These are phyloP conservation scores for Nitzschia palea DNA, from an alignment of 108 stramenopile genomes.

Conservation along the genomic window DNA sequence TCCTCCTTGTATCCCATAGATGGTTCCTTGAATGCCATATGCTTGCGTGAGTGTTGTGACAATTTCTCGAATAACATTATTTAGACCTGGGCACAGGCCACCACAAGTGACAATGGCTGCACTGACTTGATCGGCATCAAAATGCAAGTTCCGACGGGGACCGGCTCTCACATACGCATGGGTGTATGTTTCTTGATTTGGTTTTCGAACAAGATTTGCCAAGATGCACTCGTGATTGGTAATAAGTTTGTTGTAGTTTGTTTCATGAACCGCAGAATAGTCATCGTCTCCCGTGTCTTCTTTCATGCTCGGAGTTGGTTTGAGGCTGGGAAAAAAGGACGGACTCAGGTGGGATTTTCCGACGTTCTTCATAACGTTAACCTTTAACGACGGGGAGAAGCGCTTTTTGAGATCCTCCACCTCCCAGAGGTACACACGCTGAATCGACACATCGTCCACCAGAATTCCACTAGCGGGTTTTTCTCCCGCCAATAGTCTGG, in stretches of 20 bases:
- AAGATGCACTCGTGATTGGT: conserved; percentile 84
- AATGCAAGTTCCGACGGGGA: conserved; percentile 83
- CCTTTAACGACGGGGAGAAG: conserved; percentile 32
- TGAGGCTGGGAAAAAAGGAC: conserved; percentile 31
- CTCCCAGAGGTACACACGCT: conserved; percentile 77
- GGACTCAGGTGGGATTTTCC: conserved; percentile 13
- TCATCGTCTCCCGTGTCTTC: conserved; percentile 17
- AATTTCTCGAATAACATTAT: conserved; percentile 95
- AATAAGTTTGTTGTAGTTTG: conserved; percentile 83
- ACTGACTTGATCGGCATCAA: conserved; percentile 85
- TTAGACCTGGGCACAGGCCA: conserved; percentile 90
- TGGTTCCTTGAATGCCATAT: conserved; percentile 86
- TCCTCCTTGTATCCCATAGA: conserved; percentile 92
- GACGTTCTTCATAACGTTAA: conserved; percentile 46
- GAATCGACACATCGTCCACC: conserved; percentile 50
- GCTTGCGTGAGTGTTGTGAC: conserved; percentile 70
- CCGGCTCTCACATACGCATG: conserved; percentile 87
- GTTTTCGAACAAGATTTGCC: conserved; percentile 79
- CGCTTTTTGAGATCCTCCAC: conserved; percentile 71
- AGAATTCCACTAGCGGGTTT: conserved; percentile 45
- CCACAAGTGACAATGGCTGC: conserved; percentile 99
- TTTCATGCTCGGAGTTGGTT: conserved; percentile 19
- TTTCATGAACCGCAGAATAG: conserved; percentile 8
- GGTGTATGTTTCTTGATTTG: conserved; percentile 37
- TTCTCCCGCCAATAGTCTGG: conserved; percentile 34